Base-by-base conservation (phyloP, 306 rosid genomes). In the Alnus rubra region DNA sequence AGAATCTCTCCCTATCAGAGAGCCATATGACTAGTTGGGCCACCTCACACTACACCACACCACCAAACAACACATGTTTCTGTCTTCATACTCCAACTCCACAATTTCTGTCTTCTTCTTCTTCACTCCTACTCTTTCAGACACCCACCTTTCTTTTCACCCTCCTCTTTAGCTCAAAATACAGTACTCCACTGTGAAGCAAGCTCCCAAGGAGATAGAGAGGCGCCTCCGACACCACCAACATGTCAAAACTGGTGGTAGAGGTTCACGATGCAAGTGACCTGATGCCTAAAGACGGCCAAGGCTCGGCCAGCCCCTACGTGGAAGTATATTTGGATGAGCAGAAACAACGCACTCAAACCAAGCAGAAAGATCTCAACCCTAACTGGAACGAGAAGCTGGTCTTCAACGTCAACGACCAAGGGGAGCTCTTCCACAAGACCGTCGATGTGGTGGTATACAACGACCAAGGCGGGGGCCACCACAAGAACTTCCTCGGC, bases 331-430 rank as follows among this genome's bases (percentile, higher is more conserved):
- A 80, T 37, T 91, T 95, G 63, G 96, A 85, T 50, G 87, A 63
- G 14, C 92, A 95, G 56, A 69, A 44, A 28, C 92, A 88, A 69
- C 78, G 86, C 16, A 95, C 97, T 52, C 89, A 75, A 30, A 90
- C 94, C 33, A 95, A 88, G 58, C 80, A 76, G 79, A 85, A 78
- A 53, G 97, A 95, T 74, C 87, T 88, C 53, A 88, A 95, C 71
- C 98, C 98, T 62, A 55, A 31, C 51, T 95, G 97, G 97, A 91
- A 93, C 44, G 85, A 95, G 75, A 89, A 88, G 81, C 88, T 95
- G 0, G 76, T 87, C 10, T 93, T 95, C 89, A 70, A 83, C 82
- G 52, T 92, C 73, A 19, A 71, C 18, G n/a, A 87, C 79, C 85
- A 84, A 1, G 48, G 60, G 49, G 84, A 84, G 42, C 92, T 95